Evolutionary conservation across 2,329 filamentous ascomycete species (phyloP).

Genomic region (Colletotrichum echinochloae): DNA sequence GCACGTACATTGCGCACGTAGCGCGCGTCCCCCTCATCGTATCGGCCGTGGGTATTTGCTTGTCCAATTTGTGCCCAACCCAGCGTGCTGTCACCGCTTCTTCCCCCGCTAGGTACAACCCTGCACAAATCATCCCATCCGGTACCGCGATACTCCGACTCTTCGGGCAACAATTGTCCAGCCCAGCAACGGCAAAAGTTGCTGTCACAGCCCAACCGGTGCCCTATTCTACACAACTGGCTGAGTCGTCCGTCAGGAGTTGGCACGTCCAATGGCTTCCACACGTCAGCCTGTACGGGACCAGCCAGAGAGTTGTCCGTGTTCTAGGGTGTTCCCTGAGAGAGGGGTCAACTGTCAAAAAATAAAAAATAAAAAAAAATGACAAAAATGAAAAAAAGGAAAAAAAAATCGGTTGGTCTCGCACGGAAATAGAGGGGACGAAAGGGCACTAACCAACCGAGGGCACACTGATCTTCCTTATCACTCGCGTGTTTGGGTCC

Average conservation of each 20-base stretch:
- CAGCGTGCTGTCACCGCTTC: constrained; percentile 47
- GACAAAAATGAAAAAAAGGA: neutral
- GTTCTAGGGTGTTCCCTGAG: constrained; percentile 42
- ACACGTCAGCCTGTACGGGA: constrained; percentile 24
- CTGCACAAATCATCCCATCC: constrained; percentile 48
- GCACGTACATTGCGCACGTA: constrained; percentile 36
- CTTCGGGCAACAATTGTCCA: constrained; percentile 50
- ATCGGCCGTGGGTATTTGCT: constrained; percentile 38
- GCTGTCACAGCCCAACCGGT: constrained; percentile 48
- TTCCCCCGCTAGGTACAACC: constrained; percentile 50
- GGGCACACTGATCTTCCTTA: constrained; percentile 37
- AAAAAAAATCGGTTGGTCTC: constrained; percentile 35
- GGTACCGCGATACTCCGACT: constrained; percentile 46
- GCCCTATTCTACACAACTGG: constrained; percentile 43
- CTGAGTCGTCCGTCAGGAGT: constrained; percentile 29
- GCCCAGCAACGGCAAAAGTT: constrained; percentile 38
- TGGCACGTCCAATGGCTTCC: constrained; percentile 38
- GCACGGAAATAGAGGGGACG: constrained; percentile 36
- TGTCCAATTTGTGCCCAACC: constrained; percentile 43
- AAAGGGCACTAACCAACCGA: constrained; percentile 33
- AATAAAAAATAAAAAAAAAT: neutral
- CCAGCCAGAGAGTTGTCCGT: constrained; percentile 30
- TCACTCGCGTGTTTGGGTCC: constrained; percentile 21
- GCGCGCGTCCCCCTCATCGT: constrained; percentile 38
- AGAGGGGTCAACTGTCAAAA: constrained; percentile 38